Evolutionary conservation across 73 alveolate genomes (phyloP).

Genomic region (Strombidium stylifer): DNA sequence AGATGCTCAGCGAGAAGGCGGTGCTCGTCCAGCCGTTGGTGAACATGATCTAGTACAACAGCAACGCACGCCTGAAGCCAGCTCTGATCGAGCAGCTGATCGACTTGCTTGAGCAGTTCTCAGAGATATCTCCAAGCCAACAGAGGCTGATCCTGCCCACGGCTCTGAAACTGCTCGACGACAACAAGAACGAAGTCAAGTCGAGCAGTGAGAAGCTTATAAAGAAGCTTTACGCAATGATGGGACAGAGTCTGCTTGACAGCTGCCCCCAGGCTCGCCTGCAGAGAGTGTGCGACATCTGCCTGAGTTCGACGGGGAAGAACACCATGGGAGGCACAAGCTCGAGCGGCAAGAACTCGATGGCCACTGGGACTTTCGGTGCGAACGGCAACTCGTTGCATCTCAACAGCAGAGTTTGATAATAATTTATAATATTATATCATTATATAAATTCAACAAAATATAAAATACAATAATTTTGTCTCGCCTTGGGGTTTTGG

Average conservation of each 20-base stretch:
- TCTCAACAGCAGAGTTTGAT: too few species aligned
- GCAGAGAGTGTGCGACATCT: constrained; percentile 7
- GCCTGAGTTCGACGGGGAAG: too few species aligned
- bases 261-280: constrained; percentile 10
- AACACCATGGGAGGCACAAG: too few species aligned
- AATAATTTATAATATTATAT: too few species aligned
- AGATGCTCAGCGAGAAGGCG: background rate
- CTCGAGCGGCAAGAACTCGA: too few species aligned
- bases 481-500: too few species aligned
- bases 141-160: background rate
- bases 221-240: background rate
- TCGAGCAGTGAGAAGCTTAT: constrained; percentile 4
- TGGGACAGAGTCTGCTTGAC: constrained; percentile 7
- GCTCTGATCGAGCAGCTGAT: constrained; percentile 2
- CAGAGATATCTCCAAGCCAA: background rate
- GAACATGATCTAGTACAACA: background rate
- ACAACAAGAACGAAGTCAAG: constrained; percentile 16
- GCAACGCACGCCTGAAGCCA: constrained; percentile 22
- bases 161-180: constrained; percentile 4
- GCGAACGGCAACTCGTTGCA: too few species aligned
- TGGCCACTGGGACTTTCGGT: too few species aligned
- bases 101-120: background rate
- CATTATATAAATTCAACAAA: too few species aligned
- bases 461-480: too few species aligned
- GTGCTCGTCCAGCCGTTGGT: constrained; percentile 2